phyloP scores from a whole-genome alignment of 495 filamentous ascomycete genomes.

The Xylaria longipes region DNA sequence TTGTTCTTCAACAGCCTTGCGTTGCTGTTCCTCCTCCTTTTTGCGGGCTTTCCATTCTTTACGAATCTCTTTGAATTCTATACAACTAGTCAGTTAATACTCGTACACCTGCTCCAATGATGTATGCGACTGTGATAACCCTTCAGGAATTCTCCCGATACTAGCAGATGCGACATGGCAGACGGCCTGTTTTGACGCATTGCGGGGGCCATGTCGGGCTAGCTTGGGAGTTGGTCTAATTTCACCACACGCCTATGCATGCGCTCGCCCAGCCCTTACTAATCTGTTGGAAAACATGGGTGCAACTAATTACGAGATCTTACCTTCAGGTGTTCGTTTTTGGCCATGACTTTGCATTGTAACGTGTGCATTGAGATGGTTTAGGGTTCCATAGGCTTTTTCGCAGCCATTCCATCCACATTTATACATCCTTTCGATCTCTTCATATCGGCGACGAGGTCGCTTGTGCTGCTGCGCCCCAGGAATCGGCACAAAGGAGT shows the following conservation, averaged over 20 bases:
- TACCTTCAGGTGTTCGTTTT: conserved; percentile 97
- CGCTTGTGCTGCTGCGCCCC: conserved; percentile 98
- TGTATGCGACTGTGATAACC: background rate
- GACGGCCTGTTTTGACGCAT: background rate
- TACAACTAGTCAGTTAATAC: conserved; percentile 13
- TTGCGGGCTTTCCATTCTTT: conserved; percentile 99
- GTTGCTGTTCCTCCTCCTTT: conserved; percentile 93
- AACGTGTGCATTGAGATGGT: conserved; percentile 95
- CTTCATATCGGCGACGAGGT: conserved; percentile 91
- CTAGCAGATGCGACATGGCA: background rate
- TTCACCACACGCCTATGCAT: background rate
- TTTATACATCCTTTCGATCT: conserved; percentile 99
- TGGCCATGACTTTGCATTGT: conserved; percentile 96
- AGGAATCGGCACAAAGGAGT: conserved; percentile 97
- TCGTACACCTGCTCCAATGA: background rate
- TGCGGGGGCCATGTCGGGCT: background rate
- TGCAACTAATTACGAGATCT: conserved; percentile 36
- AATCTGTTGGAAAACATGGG: background rate
- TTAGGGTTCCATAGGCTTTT: conserved; percentile 95
- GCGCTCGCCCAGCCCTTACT: background rate
- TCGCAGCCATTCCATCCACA: conserved; percentile 98
- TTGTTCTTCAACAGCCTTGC: conserved; percentile 91
- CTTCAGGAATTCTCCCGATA: background rate
- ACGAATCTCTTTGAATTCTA: conserved; percentile 99
- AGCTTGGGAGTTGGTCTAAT: background rate